Evolutionary conservation across 2,329 filamentous ascomycete genomes (phyloP).

Genomic region (Incumbomyces delicatus): DNA sequence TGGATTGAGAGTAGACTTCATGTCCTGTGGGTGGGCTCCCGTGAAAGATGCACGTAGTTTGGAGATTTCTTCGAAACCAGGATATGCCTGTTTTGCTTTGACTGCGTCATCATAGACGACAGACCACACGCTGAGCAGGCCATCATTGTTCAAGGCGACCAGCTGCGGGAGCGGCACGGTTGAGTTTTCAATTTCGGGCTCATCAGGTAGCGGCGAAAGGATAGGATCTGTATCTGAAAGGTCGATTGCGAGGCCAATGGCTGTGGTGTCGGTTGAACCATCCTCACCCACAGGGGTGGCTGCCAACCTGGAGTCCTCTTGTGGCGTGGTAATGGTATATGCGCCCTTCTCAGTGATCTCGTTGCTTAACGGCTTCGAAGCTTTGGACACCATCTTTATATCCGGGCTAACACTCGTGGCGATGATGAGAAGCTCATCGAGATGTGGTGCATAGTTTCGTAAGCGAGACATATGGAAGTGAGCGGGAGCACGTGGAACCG

Average conservation of each 20-base stretch:
- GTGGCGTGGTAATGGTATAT: slow-evolving; percentile 64
- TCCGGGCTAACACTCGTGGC: slow-evolving; percentile 72
- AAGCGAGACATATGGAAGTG: slow-evolving; percentile 72
- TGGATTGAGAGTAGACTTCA: slow-evolving; percentile 23
- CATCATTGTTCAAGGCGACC: slow-evolving; percentile 80
- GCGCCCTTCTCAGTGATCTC: slow-evolving; percentile 54
- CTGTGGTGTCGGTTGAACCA: slow-evolving; percentile 59
- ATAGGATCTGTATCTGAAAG: slow-evolving; percentile 75
- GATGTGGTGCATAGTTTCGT: slow-evolving; percentile 66
- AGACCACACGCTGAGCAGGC: slow-evolving; percentile 80
- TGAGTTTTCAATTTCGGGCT: slow-evolving; percentile 69
- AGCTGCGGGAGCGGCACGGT: slow-evolving; percentile 71
- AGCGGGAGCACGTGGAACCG: slow-evolving; percentile 56
- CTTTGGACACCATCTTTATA: slow-evolving; percentile 66
- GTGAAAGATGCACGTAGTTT: slow-evolving; percentile 15
- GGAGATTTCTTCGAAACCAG: slow-evolving; percentile 46
- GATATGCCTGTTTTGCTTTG: slow-evolving; percentile 60
- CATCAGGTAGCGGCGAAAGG: slow-evolving; percentile 62
- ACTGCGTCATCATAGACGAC: slow-evolving; percentile 83
- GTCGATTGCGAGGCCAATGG: slow-evolving; percentile 73
- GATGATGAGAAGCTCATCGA: slow-evolving; percentile 74
- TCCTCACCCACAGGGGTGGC: slow-evolving; percentile 60
- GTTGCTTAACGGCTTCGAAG: slow-evolving; percentile 55
- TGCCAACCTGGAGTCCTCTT: slow-evolving; percentile 65
- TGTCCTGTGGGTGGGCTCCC: slow-evolving; percentile 3